Conservation (phyloP, 257 asterid species). For the Solanum verrucosum region DNA sequence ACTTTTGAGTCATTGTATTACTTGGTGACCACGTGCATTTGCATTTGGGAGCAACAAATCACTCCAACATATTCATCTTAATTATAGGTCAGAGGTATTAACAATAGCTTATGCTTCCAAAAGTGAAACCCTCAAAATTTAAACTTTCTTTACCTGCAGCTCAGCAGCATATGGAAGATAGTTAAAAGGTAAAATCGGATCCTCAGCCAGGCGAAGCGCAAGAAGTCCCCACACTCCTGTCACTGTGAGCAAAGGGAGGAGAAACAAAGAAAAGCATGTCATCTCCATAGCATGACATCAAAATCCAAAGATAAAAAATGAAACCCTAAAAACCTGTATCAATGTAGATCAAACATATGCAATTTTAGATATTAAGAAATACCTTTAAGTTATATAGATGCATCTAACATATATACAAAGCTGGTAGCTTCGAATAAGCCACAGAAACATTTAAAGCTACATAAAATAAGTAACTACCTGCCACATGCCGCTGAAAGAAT, state of each 20-base stretch:
- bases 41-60: neutral
- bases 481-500: slow-evolving; percentile 70
- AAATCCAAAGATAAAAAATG: neutral
- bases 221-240: slow-evolving; percentile 90
- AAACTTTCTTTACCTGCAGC: slow-evolving; percentile 45
- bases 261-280: neutral
- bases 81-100: neutral
- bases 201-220: slow-evolving; percentile 77
- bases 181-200: slow-evolving; percentile 74
- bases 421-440: neutral
- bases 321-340: neutral
- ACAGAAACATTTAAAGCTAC: neutral
- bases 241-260: slow-evolving; percentile 26
- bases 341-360: neutral
- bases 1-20: neutral
- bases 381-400: neutral
- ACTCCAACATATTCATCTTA: neutral
- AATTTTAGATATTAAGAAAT: neutral
- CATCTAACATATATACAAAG: neutral
- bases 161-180: slow-evolving; percentile 66
- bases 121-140: neutral
- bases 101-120: neutral
- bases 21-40: neutral
- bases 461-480: slow-evolving; percentile 37
- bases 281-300: neutral